Evolutionary conservation across 1,284 basidiomycete species (phyloP), one percentile per base, ranked within the genome.

Genomic region (Ceratobasidium sp.): DNA sequence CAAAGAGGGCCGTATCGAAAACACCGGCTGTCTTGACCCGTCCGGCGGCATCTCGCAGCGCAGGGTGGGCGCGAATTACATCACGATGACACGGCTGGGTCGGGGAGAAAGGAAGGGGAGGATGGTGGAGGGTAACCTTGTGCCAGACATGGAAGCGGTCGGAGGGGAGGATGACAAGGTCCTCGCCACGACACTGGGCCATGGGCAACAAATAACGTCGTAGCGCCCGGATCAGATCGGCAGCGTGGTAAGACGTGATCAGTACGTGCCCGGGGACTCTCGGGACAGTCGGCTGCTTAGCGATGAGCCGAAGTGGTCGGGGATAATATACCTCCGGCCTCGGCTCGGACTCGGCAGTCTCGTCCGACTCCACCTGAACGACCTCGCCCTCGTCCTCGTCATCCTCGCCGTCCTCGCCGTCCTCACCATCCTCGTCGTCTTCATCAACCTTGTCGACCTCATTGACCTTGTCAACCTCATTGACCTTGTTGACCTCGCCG

Each of bases 81-180:
- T 69, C 54, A 7, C 54, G 66, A 29, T 56, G 66, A 14, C 29
- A 46, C 3, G 53, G 53, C 14, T 41, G 66, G 24, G 2, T 46
- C 4, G 37, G 66, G n/a, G 66, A 34, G 19, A 58, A 58, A 19
- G 53, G 66, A 14, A 64, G n/a, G 8, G 11, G 62, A 2, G 39
- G 29, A 41, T 64, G 41, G 37, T 29, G 0, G 41, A 64, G 62
- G 14, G 22, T 27, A 16, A 41, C 62, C 41, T 48, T 43, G 22
- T 64, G 62, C 62, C 62, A 64, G 62, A 64, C n/a, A 16, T 41
- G n/a, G 22, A 64, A 64, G n/a, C 9, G 39, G 43, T 64, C 41
- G 48, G 62, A 64, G 24, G 62, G 62, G 43, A 62, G 37, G 34
- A 64, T 11, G 16, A 64, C 3, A 2, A 48, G 24, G 43, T 41